Evolutionary conservation across 2,329 filamentous ascomycete species (phyloP), one percentile per base, ranked within the genome.

Genomic region (Botrytis cinerea): DNA sequence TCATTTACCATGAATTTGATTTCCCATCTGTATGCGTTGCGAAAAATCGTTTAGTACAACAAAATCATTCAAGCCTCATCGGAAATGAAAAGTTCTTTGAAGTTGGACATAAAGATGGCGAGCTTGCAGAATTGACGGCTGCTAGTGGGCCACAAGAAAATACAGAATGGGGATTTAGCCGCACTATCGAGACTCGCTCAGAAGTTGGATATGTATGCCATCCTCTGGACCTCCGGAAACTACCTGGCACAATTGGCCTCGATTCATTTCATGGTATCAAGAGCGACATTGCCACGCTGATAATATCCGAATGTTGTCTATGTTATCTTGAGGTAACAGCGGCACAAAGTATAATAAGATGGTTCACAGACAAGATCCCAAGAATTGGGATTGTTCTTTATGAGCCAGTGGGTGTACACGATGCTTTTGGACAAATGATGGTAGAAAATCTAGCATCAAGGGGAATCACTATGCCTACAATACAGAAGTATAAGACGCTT

Each of bases 261-360:
- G 51, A 74, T 28, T 63, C 66, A 77, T 80, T 89, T 7, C 78
- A 79, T 32, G 86, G 86, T 78, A 77, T 89, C 84, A 78, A 88
- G 84, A 80, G 83, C 77, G 78, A 88, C 80, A 38, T 93, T 0
- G 94, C 96, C 0, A 99, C 96, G 0, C 84, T 99, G 14, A 83
- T 99, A 38, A 86, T 99, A 10, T 98, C 95, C 0, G 96, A 99
- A 82, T 98, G 96, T 86, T 99, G 96, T 81, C 87, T 99, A 46
- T 93, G 96, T 81, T 99, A 99, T 80, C 87, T 99, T 1, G 86
- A 91, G 14, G 87, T 90, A 0, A 79, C 86, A 0, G 87, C 90
- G 70, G 91, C 94, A 0, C 85, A 86, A 54, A 83, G 84, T 2
- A 89, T 95, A 7, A 82, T 97, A 35, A 81, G 84, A 25, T 91